Evolutionary conservation across 1,284 basidiomycete genomes (phyloP), one percentile per base, ranked within the genome.

Genomic region (Heterobasidion occidentale): DNA sequence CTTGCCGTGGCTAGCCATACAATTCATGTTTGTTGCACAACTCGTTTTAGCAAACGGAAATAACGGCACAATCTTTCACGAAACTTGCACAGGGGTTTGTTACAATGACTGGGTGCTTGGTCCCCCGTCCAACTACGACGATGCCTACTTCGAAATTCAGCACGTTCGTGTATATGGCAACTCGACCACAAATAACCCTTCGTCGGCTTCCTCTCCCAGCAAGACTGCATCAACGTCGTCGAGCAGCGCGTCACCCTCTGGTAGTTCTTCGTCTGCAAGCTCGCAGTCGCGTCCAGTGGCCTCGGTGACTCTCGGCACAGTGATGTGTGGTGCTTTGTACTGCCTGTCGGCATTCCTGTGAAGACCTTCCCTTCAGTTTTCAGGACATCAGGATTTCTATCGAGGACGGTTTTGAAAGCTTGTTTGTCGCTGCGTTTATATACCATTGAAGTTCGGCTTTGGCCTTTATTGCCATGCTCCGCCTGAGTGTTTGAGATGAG

Each of bases 71-170:
- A 71, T 81, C 36, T 87, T 89, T 67, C 69, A 75, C 12, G 67
- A 82, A 65, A 90, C 88, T 0, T 92, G 90, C 70, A 61, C 73
- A 1, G 83, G 84, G 20, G 68, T 70, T 7, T 88, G 87, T 68
- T 90, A 91, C 71, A 75, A 78, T n/a, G 82, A 88, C 68, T 90
- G 80, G 58, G 90, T 92, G 51, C 74, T 89, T 61, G 84, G 86
- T 36, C 68, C 81, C 56, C 79, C 86, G 38, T 78, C 79, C 33
- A 77, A 75, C 61, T 91, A 86, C 71, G 76, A 80, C 65, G 79
- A 79, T 54, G 88, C 89, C 1, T 91, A 86, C 71, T 92, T 90
- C 64, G 89, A 91, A 66, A 77, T 92, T 59, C 76, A 78, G 27
- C 81, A 75, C 54, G 75, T 87, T 53, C 74, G 77, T 46, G 76